Evolutionary conservation across 768 basidiomycete species (phyloP), one percentile per base, ranked within the genome.

Genomic region (Leccinum broughii): DNA sequence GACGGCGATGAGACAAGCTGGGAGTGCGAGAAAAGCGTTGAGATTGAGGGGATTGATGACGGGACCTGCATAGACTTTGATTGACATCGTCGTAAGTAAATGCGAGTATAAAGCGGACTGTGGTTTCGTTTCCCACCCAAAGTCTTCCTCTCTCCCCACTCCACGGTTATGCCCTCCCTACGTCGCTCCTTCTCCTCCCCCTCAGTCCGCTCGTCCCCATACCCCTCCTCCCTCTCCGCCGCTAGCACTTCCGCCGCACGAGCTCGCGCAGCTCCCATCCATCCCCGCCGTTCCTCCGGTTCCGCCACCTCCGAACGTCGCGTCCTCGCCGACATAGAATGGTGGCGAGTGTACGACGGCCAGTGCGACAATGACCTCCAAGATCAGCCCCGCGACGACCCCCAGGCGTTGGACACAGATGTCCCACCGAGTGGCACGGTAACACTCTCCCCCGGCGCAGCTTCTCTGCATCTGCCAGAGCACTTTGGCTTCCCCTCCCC

Each of bases 291-390:
- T 61, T 83, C 88, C 13, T 85, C 86, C 22, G 87, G 84, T 62
- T 89, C 89, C 66, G 86, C 89, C 69, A 83, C 83, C 37, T 73
- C 71, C 65, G 78, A 73, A 64, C 82, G 91, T 70, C 82, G 89
- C 66, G 89, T 93, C 66, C 81, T 93, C 62, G 90, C 89, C 35
- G 91, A 93, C 78, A 88, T 93, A 69, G 90, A 92, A 72, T 93
- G 91, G 90, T 92, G 90, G 90, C 83, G 80, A 67, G 90, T 92
- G 65, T 77, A 82, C 63, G 89, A 86, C 61, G 86, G 88, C 63
- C 90, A 93, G 76, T 81, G 79, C 75, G 68, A 67, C 57, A 64
- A 49, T 46, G 68, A 66, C 58, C 54, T 55, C 26, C 78, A 78
- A 58, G 72, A 69, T 58, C 73, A 72, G 50, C 58, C 55, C 55